These are phyloP conservation scores for Colletotrichum sp. DNA, from an alignment of 2,329 filamentous ascomycete species.

Conservation along the genomic window DNA sequence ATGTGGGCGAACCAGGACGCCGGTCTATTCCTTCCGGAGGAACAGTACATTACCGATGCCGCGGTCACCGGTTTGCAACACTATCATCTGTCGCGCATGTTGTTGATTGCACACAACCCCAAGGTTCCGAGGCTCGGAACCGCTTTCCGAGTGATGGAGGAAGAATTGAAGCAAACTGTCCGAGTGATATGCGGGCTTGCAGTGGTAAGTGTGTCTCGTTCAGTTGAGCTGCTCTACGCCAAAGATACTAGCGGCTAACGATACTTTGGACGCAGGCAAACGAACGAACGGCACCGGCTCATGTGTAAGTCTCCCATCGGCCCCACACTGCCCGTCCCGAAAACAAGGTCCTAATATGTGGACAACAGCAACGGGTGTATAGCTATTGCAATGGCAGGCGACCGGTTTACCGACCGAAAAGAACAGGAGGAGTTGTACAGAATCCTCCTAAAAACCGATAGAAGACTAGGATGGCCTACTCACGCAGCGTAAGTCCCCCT, in stretches of 20 bases:
- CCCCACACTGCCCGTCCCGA: not conserved
- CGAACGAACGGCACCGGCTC: not conserved
- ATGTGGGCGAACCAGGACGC: conserved; percentile 16
- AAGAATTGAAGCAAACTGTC: conserved; percentile 31
- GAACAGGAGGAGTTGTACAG: conserved; percentile 43
- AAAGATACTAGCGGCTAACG: not conserved
- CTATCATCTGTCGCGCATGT: conserved; percentile 30
- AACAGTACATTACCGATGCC: conserved; percentile 30
- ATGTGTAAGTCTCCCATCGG: not conserved
- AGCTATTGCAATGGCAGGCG: conserved; percentile 37
- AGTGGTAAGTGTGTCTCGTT: conserved; percentile 21
- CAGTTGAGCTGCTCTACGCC: not conserved
- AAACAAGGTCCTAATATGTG: not conserved
- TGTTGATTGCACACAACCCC: conserved; percentile 32
- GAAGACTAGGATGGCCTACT: conserved; percentile 31
- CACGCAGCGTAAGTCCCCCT: conserved; percentile 28
- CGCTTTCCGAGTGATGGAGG: conserved; percentile 27
- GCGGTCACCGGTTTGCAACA: conserved; percentile 31
- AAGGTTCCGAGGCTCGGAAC: conserved; percentile 29
- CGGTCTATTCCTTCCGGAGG: conserved; percentile 24
- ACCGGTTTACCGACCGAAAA: conserved; percentile 37
- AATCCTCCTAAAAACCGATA: conserved; percentile 36
- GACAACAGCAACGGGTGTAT: conserved; percentile 28
- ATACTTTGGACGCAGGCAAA: not conserved
- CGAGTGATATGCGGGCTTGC: conserved; percentile 32